Evolutionary conservation across 2,329 filamentous ascomycete genomes (phyloP).

Genomic region (Diaporthe citrichinensis): DNA sequence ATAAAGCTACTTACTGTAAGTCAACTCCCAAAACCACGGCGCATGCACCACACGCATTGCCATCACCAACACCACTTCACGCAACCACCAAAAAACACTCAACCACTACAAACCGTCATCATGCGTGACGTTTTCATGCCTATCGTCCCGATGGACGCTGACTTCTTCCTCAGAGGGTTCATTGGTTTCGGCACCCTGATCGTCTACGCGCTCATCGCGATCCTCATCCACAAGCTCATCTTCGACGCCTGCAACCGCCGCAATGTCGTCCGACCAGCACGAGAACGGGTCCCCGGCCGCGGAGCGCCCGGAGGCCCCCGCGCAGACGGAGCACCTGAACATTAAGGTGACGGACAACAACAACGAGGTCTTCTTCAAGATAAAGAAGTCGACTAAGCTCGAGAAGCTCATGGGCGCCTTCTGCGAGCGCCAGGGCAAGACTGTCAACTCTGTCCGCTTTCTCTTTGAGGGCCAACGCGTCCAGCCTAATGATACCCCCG

Average conservation of each 20-base stretch:
- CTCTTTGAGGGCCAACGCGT: constrained; percentile 97
- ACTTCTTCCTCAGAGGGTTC: neutral
- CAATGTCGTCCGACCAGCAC: constrained; percentile 65
- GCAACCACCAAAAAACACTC: neutral
- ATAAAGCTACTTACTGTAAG: constrained; percentile 1
- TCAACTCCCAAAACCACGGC: neutral
- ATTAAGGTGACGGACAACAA: constrained; percentile 99
- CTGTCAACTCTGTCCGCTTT: constrained; percentile 86
- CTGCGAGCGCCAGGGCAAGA: constrained; percentile 96
- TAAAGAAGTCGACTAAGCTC: constrained; percentile 95
- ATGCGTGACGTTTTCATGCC: neutral
- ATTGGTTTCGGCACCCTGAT: neutral
- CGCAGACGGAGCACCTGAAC: constrained; percentile 87
- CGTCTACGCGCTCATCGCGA: neutral
- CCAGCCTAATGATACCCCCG: constrained; percentile 89
- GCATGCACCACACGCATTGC: neutral
- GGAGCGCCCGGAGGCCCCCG: constrained; percentile 56
- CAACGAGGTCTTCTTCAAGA: constrained; percentile 99
- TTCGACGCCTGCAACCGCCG: neutral
- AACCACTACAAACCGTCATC: neutral
- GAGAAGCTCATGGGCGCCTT: constrained; percentile 99
- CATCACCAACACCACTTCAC: neutral
- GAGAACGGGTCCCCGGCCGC: constrained; percentile 64
- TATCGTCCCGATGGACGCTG: neutral
- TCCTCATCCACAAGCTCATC: neutral